These are phyloP conservation scores for Picea glauca DNA, from an alignment of 75 land plant genomes.

Conservation along the genomic window DNA sequence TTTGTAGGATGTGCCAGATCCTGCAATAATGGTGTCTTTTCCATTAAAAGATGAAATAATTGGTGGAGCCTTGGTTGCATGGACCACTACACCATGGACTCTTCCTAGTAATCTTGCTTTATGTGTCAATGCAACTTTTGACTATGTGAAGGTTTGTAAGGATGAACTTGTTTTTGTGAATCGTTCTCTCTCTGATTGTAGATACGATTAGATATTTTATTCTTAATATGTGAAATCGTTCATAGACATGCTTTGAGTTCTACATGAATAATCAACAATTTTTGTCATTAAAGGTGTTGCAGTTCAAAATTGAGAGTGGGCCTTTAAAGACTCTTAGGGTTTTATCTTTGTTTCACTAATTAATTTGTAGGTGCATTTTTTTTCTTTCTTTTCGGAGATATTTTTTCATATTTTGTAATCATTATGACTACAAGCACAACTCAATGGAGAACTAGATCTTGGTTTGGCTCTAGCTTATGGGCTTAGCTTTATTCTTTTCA, in stretches of 20 bases:
- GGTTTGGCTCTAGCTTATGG: no score
- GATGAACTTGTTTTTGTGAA: neutral
- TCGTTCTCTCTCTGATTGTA: neutral
- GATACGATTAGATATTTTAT: no score
- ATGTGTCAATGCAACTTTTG: slow-evolving; percentile 83
- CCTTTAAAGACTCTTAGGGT: neutral
- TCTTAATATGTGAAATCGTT: neutral
- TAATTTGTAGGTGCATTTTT: no score
- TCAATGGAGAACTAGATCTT: no score
- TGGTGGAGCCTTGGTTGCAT: slow-evolving; percentile 82
- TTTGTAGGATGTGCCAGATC: slow-evolving; percentile 87
- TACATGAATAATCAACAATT: neutral
- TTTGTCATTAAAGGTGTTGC: neutral
- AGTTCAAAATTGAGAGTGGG: neutral
- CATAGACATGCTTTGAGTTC: neutral
- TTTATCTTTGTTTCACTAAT: neutral
- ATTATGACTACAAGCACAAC: no score
- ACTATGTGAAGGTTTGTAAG: slow-evolving; percentile 76
- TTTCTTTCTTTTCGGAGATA: no score
- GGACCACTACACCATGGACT: slow-evolving; percentile 99
- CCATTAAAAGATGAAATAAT: slow-evolving; percentile 74
- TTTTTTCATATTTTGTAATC: no score
- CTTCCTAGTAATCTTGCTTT: slow-evolving; percentile 93
- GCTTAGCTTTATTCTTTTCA: no score
- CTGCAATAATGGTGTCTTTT: slow-evolving; percentile 89